Conservation (phyloP, 345 rosid genomes). For the Sonneratia caseolaris region DNA sequence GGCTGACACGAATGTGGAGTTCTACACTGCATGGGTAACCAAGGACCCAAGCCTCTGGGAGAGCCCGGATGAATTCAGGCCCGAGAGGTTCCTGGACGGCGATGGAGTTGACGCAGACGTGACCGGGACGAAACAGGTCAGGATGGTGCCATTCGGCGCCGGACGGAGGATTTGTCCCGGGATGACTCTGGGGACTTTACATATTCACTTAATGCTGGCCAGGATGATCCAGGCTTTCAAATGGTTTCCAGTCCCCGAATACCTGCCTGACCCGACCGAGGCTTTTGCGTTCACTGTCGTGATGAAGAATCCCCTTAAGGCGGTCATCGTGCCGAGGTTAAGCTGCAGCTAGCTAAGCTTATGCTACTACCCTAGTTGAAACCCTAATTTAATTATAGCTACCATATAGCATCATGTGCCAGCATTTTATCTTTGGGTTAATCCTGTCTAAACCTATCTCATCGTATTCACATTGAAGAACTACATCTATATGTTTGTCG, state of each 20-base stretch:
- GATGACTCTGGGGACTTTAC: slow-evolving; percentile 62
- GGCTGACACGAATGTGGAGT: slow-evolving; percentile 53
- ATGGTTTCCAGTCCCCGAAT: slow-evolving; percentile 54
- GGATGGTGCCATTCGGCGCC: slow-evolving; percentile 85
- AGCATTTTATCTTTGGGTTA: no score
- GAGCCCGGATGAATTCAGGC: slow-evolving; percentile 58
- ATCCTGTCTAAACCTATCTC: neutral
- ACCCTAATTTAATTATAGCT: no score
- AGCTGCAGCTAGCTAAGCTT: neutral
- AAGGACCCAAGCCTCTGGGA: slow-evolving; percentile 73
- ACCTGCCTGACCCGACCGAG: slow-evolving; percentile 77
- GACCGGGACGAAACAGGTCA: slow-evolving; percentile 72
- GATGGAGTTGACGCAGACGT: slow-evolving; percentile 73
- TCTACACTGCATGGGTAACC: slow-evolving; percentile 93
- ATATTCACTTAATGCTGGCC: slow-evolving; percentile 64
- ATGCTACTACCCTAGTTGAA: no score
- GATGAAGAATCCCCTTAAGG: slow-evolving; percentile 82
- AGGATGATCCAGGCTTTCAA: slow-evolving; percentile 72
- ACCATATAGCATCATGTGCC: no score
- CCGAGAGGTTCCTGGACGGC: slow-evolving; percentile 74
- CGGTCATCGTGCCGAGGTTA: slow-evolving; percentile 40
- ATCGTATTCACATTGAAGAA: neutral
- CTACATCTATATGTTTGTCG: neutral
- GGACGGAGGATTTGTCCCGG: slow-evolving; percentile 95
- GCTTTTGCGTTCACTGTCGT: slow-evolving; percentile 85